A percentile compares a stretch with the other conserved stretches of the same genome.
These are phyloP conservation scores for Eucalyptus erythrocorys DNA, from an alignment of 345 rosid genomes.

Conservation along the genomic window DNA sequence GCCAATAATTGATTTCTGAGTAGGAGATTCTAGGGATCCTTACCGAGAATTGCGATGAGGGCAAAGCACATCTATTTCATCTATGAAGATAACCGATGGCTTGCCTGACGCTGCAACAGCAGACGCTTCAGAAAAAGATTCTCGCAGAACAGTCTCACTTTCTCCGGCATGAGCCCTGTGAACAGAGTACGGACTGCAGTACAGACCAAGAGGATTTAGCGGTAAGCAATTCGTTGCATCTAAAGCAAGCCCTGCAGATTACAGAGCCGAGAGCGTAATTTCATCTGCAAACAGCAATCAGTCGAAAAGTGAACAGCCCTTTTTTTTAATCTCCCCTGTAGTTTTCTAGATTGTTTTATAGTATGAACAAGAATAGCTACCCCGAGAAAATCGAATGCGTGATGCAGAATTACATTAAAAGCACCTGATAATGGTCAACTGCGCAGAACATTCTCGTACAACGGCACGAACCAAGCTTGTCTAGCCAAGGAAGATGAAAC, in stretches of 20 bases:
- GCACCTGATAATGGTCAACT: constrained; percentile 73
- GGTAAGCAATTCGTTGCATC: background rate
- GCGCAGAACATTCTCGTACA: constrained; percentile 73
- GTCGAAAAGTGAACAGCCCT: background rate
- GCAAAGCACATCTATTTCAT: constrained; percentile 86
- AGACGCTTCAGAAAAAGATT: constrained; percentile 70
- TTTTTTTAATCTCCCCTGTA: rapidly evolving
- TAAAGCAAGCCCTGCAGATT: background rate
- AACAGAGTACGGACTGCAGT: constrained; percentile 63
- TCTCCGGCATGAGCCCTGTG: constrained; percentile 84
- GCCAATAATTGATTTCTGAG: background rate
- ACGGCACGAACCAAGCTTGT: constrained; percentile 93
- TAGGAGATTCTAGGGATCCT: background rate
- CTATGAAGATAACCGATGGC: constrained; percentile 76
- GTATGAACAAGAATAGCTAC: background rate
- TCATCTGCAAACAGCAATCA: background rate
- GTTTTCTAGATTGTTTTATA: background rate
- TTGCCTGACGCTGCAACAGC: constrained; percentile 46
- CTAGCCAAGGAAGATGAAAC: constrained; percentile 5
- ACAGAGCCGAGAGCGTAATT: background rate
- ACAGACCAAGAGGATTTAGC: background rate
- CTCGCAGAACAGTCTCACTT: constrained; percentile 70
- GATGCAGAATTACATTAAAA: background rate
- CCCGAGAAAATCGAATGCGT: background rate
- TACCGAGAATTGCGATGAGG: constrained; percentile 77